Conservation (phyloP, 2,329 filamentous ascomycete species). For the Phaeophleospora eucalypticola region DNA sequence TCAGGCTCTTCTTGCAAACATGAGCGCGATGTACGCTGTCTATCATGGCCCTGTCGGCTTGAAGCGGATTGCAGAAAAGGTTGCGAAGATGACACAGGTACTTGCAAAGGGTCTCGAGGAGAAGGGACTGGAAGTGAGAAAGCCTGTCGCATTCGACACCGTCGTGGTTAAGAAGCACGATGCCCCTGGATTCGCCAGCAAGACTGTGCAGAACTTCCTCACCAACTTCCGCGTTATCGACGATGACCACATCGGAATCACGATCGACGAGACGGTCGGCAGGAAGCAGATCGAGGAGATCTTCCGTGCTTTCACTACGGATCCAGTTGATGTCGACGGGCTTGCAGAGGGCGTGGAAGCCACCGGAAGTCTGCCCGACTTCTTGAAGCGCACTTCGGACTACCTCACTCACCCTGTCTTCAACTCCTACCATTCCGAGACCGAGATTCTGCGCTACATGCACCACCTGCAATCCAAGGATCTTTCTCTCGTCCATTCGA, state of each 20-base stretch:
- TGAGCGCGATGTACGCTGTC: constrained; percentile 90
- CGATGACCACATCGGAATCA: constrained; percentile 63
- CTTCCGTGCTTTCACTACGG: constrained; percentile 51
- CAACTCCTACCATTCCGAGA: constrained; percentile 93
- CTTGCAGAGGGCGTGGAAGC: constrained; percentile 30
- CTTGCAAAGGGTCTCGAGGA: constrained; percentile 50
- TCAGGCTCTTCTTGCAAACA: constrained; percentile 89
- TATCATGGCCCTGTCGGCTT: constrained; percentile 87
- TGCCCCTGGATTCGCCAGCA: constrained; percentile 47
- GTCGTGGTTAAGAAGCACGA: constrained; percentile 58
- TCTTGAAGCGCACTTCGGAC: constrained; percentile 64
- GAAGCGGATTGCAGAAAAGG: constrained; percentile 74
- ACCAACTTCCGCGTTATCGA: constrained; percentile 63
- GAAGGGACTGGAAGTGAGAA: constrained; percentile 49
- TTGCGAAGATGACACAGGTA: constrained; percentile 66
- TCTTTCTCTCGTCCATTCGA: constrained; percentile 87
- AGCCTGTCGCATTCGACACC: constrained; percentile 65
- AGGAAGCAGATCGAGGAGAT: constrained; percentile 55
- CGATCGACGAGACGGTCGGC: constrained; percentile 70
- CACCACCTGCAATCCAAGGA: constrained; percentile 91
- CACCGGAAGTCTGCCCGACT: constrained; percentile 47
- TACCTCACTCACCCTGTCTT: constrained; percentile 90
- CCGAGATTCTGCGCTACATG: constrained; percentile 89
- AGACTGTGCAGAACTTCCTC: constrained; percentile 47
- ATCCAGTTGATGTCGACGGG: constrained; percentile 35